Evolutionary conservation across 495 filamentous ascomycete species (phyloP), one percentile per base, ranked within the genome.

Genomic region (Aspergillus homomorphus): DNA sequence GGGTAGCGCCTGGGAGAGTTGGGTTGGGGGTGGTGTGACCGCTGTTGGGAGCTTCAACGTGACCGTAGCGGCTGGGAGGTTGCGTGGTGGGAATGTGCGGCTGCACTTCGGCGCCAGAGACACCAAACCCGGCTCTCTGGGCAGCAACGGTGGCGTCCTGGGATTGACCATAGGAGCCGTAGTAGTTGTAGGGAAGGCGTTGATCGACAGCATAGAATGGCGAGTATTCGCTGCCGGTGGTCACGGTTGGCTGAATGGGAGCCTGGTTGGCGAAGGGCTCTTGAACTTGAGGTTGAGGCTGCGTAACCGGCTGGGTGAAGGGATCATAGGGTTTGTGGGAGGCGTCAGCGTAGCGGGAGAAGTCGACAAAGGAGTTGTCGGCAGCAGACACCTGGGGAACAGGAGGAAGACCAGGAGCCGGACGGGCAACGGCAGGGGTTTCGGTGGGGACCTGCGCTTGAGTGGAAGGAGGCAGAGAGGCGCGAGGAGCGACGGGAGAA

Each of bases 21-120:
- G 89, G 91, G 70, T 93, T 93, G 8, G 92, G 91, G 5, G 93
- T 96, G 43, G 87, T 92, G 65, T 95, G 88, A 16, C 90, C 92
- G 66, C 89, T 92, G 72, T 85, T 87, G 69, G 90, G 89, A 43
- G 88, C 81, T 43, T 96, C 94, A 44, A 80, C 75, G 30, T 84
- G 82, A 38, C 87, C 83, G 70, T 88, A 93, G 45, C 90, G 86
- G 59, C 84, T 87, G 9, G 75, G 79, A 58, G 82, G 78, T 62
- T 86, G 84, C 28, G 84, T 83, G 58, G 88, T 86, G 9, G 89
- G 85, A 58, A 91, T 83, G 63, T 92, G 90, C 71, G 87, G 87
- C 56, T 89, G 75, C 59, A 84, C 85, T 57, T 96, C 93, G 58
- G 72, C 81, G 59, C 86, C 84, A 18, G 86, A 82, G 18, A 84